Conservation (phyloP, 1,284 basidiomycete species). For the Fereydounia khargensis region DNA sequence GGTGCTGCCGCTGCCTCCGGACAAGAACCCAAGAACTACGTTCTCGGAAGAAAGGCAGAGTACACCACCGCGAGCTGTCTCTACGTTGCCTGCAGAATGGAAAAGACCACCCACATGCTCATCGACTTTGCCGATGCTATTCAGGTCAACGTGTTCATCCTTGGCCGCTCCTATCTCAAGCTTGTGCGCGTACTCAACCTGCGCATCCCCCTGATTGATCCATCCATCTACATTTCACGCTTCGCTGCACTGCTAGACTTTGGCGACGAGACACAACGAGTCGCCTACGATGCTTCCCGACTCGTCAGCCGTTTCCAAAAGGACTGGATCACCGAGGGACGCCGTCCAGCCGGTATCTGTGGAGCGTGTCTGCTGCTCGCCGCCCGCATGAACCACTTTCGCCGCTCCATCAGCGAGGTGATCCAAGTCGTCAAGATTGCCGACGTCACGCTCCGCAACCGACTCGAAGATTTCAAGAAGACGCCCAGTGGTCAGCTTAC, state of each 20-base stretch:
- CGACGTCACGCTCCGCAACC: constrained; percentile 86
- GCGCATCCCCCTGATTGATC: constrained; percentile 82
- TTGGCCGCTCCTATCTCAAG: constrained; percentile 93
- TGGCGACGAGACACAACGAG: constrained; percentile 85
- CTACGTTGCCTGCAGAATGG: constrained; percentile 88
- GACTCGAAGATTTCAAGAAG: constrained; percentile 90
- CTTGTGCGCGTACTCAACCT: constrained; percentile 85
- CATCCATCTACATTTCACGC: constrained; percentile 93
- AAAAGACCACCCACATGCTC: constrained; percentile 89
- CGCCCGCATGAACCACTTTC: constrained; percentile 96
- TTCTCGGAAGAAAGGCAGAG: constrained; percentile 75
- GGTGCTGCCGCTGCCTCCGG: constrained; percentile 39
- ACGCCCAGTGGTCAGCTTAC: constrained; percentile 83
- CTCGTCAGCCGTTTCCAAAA: constrained; percentile 91
- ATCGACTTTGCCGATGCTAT: constrained; percentile 77
- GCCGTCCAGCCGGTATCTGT: constrained; percentile 93
- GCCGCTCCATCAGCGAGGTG: constrained; percentile 87
- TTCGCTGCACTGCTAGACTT: constrained; percentile 97
- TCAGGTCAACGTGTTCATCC: constrained; percentile 89
- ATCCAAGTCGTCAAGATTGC: constrained; percentile 95
- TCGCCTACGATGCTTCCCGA: constrained; percentile 88
- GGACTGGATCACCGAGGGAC: constrained; percentile 95
- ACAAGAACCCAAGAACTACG: constrained; percentile 51
- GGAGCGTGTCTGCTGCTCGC: constrained; percentile 92
- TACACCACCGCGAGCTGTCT: constrained; percentile 94